Base-by-base conservation (phyloP, 768 basidiomycete species). In the Terana coerulea region DNA sequence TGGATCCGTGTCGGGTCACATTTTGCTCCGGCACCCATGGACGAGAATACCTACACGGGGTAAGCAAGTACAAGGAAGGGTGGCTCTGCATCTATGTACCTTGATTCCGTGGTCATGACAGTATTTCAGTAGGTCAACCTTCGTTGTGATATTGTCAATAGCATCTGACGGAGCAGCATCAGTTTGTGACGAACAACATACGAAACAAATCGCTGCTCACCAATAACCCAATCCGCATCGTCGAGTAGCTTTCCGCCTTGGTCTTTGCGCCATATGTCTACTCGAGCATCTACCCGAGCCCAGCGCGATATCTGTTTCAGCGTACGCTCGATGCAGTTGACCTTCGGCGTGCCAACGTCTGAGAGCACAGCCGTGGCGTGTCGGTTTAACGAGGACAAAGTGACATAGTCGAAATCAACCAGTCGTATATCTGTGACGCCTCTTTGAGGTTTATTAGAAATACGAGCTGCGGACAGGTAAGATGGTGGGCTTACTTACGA, bases 21-120 rank as follows among this genome's bases (percentile, higher is more conserved):
- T 70, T 98, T 99, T 12, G 94, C 88, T 11, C 94, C 86, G 3
- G 95, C 91, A 25, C 97, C 97, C 93, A 99, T 97, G 22, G 93
- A 93, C 0, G 95, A 92, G 69, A 98, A 97, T 15, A 95, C 87
- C 87, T 89, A 56, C 11, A 48, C 26, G 37, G 22, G 21, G 31
- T 6, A 35, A 40, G 39, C 12, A 25, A 29, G 35, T 24, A 17
- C 39, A 24, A 25, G 4, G 39, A 10, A 17, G 28, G 39, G 22
- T 9, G 8, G 9, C 8, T 9, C 19, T 12, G 35, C n/a, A 26
- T 17, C 11, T 22, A 54, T 67, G 2, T 41, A 88, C 91, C 73
- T 90, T 93, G 67, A 98, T 83, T 15, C 75, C 64, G 56, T 86
- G 74, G 49, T 85, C 80, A 60, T 88, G 80, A 61, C 95, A 99